phyloP scores from a whole-genome alignment of 2,329 filamentous ascomycete species.

The Celoporthe dispersa region DNA sequence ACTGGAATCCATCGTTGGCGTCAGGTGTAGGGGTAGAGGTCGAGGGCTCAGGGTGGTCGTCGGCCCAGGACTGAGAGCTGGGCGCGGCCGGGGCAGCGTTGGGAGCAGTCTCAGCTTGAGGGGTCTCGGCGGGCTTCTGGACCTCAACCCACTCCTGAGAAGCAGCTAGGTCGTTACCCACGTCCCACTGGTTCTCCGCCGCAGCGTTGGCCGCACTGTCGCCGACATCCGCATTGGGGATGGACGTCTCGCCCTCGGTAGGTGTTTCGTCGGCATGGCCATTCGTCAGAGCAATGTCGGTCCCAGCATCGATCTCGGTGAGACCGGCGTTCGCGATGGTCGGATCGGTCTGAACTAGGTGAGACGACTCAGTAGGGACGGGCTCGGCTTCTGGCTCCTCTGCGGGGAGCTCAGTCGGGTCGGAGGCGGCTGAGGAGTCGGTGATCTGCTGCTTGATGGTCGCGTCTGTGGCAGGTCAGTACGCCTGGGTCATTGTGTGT shows the following conservation, averaged over 20 bases:
- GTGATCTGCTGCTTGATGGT: conserved; percentile 61
- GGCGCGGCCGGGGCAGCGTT: conserved; percentile 62
- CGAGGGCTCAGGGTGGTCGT: conserved; percentile 68
- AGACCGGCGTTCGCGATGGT: conserved; percentile 69
- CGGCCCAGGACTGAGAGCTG: conserved; percentile 76
- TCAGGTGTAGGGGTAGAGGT: conserved; percentile 42
- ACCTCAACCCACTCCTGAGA: conserved; percentile 73
- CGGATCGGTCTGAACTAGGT: conserved; percentile 60
- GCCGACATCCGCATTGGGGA: conserved; percentile 54
- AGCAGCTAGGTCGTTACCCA: conserved; percentile 46
- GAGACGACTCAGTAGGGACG: conserved; percentile 33
- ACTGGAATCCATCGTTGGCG: conserved; percentile 71
- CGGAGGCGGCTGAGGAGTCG: conserved; percentile 54
- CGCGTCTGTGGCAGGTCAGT: conserved; percentile 50
- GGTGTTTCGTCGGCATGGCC: conserved; percentile 46
- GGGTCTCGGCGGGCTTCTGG: conserved; percentile 71
- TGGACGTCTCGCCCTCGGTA: conserved; percentile 41
- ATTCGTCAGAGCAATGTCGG: conserved; percentile 47
- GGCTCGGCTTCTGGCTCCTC: conserved; percentile 40
- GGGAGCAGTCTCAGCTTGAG: conserved; percentile 73
- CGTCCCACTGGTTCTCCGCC: conserved; percentile 70
- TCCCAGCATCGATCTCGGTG: conserved; percentile 65
- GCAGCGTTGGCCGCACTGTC: conserved; percentile 63
- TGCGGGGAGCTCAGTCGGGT: conserved; percentile 33
- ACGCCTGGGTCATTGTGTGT: neutral